Evolutionary conservation across 2,329 filamentous ascomycete genomes (phyloP), one percentile per base, ranked within the genome.

Genomic region (Cordyceps farinosa): DNA sequence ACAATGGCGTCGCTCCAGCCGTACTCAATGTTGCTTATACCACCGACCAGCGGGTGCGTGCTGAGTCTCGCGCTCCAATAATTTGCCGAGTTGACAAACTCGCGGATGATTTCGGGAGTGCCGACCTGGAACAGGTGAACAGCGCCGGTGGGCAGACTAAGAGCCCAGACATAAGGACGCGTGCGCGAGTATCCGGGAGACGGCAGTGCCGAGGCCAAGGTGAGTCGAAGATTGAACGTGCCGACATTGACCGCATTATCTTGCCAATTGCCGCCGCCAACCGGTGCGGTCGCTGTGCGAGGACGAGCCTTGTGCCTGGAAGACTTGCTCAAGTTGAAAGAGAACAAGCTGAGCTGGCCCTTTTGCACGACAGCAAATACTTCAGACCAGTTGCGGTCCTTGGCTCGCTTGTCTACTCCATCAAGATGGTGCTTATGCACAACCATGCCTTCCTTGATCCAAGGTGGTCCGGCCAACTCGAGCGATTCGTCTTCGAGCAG

Each of bases 41-140:
- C 94, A 63, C 95, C 95, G 40, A 94, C 86, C 38, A 99, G 80
- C 2, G 95, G 95, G 72, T 98, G 92, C 66, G 96, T 97, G 71
- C 92, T 97, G 38, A 98, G 82, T 58, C 95, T 86, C 2, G 95
- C 94, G 71, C 92, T 95, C 95, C 95, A 99, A 77, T 98, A 99
- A 77, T 99, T 99, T 70, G 91, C 92, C 1, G 93, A 96, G 22
- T 87, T 89, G 59, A 98, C 93, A 70, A 97, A 99, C 74, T 99
- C 95, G 69, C 90, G 90, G 69, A 93, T 90, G 70, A 98, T 97
- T 70, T 99, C 95, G 0, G 91, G 87, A 1, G 95, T 99, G 62
- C 95, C 95, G 55, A 95, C 95, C 72, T 98, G 93, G 83, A 99
- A 99, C n/a, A 99, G 83, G 74, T 99, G 95, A 0, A 99, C 93